These are phyloP conservation scores for Trichoderma reesei DNA, from an alignment of 495 filamentous ascomycete species.

Conservation along the genomic window DNA sequence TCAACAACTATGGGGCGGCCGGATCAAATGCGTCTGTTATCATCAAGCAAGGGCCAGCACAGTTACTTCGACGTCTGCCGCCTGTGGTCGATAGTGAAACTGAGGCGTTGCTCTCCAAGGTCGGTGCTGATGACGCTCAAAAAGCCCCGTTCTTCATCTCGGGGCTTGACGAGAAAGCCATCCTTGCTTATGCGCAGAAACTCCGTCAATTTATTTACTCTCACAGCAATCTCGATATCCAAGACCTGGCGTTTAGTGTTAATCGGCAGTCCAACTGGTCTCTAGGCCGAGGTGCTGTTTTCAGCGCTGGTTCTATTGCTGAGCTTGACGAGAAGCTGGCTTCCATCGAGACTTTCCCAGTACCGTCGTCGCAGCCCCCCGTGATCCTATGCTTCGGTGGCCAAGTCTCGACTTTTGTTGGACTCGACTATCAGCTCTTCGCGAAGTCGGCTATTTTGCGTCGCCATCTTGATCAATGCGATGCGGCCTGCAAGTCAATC, in stretches of 20 bases:
- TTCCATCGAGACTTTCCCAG: not conserved
- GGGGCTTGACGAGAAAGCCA: not conserved
- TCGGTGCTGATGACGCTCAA: not conserved
- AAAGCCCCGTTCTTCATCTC: not conserved
- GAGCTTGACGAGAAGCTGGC: not conserved
- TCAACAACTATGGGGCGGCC: constrained; percentile 26
- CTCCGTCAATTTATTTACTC: not conserved
- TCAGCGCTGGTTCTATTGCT: not conserved
- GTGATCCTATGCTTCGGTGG: constrained; percentile 30
- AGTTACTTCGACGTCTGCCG: too few relatives aligned
- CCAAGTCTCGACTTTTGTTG: constrained; percentile 19
- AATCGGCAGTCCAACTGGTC: not conserved
- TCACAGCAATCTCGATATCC: not conserved
- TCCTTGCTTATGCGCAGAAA: not conserved
- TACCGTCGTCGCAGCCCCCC: not conserved
- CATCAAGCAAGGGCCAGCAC: constrained; percentile 10
- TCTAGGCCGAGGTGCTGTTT: not conserved
- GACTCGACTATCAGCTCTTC: constrained; percentile 20
- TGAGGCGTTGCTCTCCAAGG: too few relatives aligned
- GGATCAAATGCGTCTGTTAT: constrained; percentile 18
- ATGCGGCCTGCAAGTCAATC: constrained; percentile 14
- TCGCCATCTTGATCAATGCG: constrained; percentile 26
- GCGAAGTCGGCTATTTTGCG: constrained; percentile 23
- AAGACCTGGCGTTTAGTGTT: not conserved
- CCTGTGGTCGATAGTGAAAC: too few relatives aligned